These are phyloP conservation scores for Primulina huaijiensis DNA, from an alignment of 257 asterid species.

Conservation along the genomic window DNA sequence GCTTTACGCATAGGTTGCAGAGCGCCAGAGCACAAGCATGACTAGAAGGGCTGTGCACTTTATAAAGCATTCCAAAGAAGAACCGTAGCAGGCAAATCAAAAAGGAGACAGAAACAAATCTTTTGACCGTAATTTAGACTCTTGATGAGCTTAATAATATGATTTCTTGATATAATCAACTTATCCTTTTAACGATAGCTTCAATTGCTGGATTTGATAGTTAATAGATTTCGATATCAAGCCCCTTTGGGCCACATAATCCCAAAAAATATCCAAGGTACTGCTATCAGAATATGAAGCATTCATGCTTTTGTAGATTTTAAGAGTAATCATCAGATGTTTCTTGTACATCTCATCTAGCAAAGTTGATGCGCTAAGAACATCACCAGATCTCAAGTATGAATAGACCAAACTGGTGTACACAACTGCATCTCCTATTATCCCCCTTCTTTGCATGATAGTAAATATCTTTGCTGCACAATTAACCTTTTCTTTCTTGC, in stretches of 20 bases:
- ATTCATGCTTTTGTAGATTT: conserved; percentile 47
- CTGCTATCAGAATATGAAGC: conserved; percentile 47
- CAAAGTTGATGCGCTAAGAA: conserved; percentile 38
- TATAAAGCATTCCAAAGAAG: not conserved
- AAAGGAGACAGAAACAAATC: not conserved
- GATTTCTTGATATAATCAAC: not conserved
- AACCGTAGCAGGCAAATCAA: not conserved
- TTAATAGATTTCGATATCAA: conserved; percentile 56
- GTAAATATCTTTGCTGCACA: conserved; percentile 56
- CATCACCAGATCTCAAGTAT: conserved; percentile 50
- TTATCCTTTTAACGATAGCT: conserved; percentile 20
- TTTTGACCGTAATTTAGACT: not conserved
- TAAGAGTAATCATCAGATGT: conserved; percentile 64
- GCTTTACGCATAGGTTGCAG: not conserved
- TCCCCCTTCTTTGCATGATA: conserved; percentile 58
- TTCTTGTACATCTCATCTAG: conserved; percentile 74
- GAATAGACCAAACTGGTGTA: conserved; percentile 66
- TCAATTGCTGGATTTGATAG: conserved; percentile 38
- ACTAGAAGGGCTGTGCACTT: not conserved
- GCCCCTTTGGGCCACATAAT: conserved; percentile 46
- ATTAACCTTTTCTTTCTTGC: conserved; percentile 61
- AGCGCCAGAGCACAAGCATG: not conserved
- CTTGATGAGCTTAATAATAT: conserved; percentile 1
- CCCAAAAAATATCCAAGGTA: conserved; percentile 58
- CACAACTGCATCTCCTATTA: conserved; percentile 62